Conservation (phyloP, 2,329 filamentous ascomycete genomes). For the Fusarium tricinctum region DNA sequence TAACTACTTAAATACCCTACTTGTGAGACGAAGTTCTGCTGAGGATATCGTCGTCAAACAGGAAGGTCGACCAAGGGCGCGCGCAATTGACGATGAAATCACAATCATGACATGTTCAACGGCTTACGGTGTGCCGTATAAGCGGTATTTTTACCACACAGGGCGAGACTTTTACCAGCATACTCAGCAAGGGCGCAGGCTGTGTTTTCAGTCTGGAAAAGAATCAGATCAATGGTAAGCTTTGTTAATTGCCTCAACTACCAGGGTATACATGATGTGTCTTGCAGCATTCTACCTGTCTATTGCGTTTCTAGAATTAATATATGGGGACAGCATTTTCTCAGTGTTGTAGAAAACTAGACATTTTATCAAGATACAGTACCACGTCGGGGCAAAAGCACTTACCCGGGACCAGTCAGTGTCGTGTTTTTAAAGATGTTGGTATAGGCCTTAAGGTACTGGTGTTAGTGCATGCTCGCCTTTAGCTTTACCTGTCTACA, state of each 20-base stretch:
- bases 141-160: not conserved
- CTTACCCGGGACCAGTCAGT: too few species aligned
- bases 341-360: too few species aligned
- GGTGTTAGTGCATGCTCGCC: too few species aligned
- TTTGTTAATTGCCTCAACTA: not conserved
- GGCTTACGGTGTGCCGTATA: not conserved
- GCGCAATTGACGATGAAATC: conserved; percentile 16
- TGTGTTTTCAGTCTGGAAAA: not conserved
- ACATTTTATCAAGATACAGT: too few species aligned
- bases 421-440: too few species aligned
- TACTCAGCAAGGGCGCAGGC: conserved; percentile 14
- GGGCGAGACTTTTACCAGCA: not conserved
- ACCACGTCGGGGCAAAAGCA: too few species aligned
- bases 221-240: not conserved
- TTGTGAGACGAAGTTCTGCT: not conserved
- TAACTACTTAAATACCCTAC: conserved; percentile 32
- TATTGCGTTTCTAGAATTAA: too few species aligned
- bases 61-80: conserved; percentile 32
- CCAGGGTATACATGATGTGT: too few species aligned
- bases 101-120: conserved; percentile 3
- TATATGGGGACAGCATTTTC: too few species aligned
- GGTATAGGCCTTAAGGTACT: too few species aligned
- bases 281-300: too few species aligned
- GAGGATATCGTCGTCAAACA: not conserved
- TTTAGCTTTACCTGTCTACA: too few species aligned